Base-by-base conservation (phyloP, 2,329 filamentous ascomycete species). In the Xylaria sp. region DNA sequence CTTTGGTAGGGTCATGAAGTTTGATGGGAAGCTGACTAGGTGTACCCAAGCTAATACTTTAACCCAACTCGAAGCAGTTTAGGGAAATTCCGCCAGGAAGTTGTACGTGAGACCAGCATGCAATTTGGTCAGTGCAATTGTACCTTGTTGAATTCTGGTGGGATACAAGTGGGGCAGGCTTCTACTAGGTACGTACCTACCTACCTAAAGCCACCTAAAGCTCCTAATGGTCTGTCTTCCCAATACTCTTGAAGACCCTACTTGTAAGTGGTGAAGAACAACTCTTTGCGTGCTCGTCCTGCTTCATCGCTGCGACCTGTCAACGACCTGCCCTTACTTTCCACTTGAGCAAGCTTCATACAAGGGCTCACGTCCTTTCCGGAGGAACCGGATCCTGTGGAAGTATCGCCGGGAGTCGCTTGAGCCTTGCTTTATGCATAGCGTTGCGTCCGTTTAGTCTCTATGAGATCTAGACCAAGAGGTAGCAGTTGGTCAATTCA, bases 1-100 rank as follows among this genome's bases (percentile, higher is more conserved):
- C 2, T 10, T 6, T 23, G 36, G 56, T 20, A 26, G 36, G 44
- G 42, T 48, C 49, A 51, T 38, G 10, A 40, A 40, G 58, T 63
- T 63, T 63, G 51, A 44, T 59, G 59, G 51, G 59, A 53, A 61
- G 42, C 31, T 58, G 48, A 10, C 33, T 33, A 33, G 33, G 33
- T 33, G 38, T 44, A 17, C 33, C 28, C 28, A 28, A 40, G 38
- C 38, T 40, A 40, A 40, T 40, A 13, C 11, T 4, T 40, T 4
- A 11, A 48, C 31, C 9, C 36, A 31, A 33, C 28, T 33, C 10
- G n/a, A 58, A 17, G 44, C 15, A 64, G 15, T 33, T 44, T 31
- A 65, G 54, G 46, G 40, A 56, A 38, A 46, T 54, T 40, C 57
- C 2, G 36, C 3, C 36, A 10, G 10, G 36, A 38, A 13, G 33